Base-by-base conservation (phyloP, 192 early-diverging fungal genomes). In the Phycomyces nitens region DNA sequence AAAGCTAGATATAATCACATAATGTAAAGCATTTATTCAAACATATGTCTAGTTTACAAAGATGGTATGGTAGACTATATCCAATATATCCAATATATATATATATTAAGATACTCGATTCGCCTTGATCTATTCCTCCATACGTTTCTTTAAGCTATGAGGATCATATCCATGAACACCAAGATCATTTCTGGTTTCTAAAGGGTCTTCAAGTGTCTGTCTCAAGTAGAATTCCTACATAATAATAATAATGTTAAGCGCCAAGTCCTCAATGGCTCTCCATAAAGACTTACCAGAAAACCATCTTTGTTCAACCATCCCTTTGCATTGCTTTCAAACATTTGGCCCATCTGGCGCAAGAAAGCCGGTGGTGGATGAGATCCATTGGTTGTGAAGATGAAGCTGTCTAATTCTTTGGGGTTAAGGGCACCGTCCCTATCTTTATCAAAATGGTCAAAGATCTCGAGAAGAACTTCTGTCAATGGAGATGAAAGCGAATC, bases 131-230 rank as follows among this genome's bases (percentile, higher is more conserved):
- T 34, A 34, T 34, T 63, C 62, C 52, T 63, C 62, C 62, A 63
- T 63, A 18, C 52, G 51, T 54, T 41, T 20, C 53, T 42, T 63
- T 18, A 63, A 54, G 29, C 50, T 55, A 26, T 63, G 52, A 54
- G 62, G 38, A 70, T 83, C 81, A 62, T 76, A 83, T 15, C 81
- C 81, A 58, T 83, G 81, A 42, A 75, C 79, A 43, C 70, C 65
- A 27, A 83, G 50, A 55, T 83, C 81, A 16, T 73, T 72, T 60
- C 81, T 69, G 15, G 81, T 83, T 72, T 83, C 81, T 29, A 77
- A 76, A 11, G 81, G 81, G 42, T 83, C 81, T 47, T 83, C 81
- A 20, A 83, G 65, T 5, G 81, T 83, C 57, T 83, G 81, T 47
- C 80, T 78, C 54, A 83, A 62, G 60, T 78, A 83, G 71, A 83